Percentiles rank a stretch among this genome's conserved stretches.
Evolutionary conservation across 2,329 filamentous ascomycete species (phyloP).

Genomic region (Exophiala aquamarina): DNA sequence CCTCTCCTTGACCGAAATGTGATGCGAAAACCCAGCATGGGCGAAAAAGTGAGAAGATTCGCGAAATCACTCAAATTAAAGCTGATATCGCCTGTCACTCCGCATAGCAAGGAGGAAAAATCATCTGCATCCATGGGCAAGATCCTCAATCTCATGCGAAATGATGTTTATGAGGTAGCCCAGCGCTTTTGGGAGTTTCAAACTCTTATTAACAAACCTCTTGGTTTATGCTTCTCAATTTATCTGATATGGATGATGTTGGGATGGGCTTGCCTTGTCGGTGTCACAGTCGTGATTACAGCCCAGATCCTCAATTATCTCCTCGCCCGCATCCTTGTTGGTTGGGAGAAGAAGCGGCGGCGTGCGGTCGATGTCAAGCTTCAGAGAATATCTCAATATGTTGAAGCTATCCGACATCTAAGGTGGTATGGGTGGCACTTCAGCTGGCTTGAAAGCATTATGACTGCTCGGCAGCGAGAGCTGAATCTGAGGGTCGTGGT

Average conservation of each 20-base stretch:
- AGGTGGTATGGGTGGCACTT: slow-evolving; percentile 83
- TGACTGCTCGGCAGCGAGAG: slow-evolving; percentile 67
- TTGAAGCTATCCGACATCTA: slow-evolving; percentile 79
- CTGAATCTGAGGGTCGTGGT: slow-evolving; percentile 65
- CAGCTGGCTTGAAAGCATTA: slow-evolving; percentile 69
- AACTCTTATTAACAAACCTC: slow-evolving; percentile 70
- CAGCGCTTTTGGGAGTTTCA: slow-evolving; percentile 86
- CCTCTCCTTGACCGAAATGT: slow-evolving; percentile 4
- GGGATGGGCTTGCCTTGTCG: slow-evolving; percentile 75
- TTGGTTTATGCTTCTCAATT: slow-evolving; percentile 73
- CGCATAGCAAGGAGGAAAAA: slow-evolving; percentile 24
- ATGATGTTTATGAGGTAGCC: slow-evolving; percentile 77
- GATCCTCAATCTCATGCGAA: slow-evolving; percentile 81
- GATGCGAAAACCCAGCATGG: slow-evolving; percentile 11
- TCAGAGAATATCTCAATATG: slow-evolving; percentile 79
- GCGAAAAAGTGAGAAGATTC: slow-evolving; percentile 28
- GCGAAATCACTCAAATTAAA: too few relatives aligned
- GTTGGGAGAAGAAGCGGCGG: slow-evolving; percentile 70
- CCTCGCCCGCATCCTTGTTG: slow-evolving; percentile 65
- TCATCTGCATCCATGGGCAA: slow-evolving; percentile 81
- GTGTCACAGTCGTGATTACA: slow-evolving; percentile 66
- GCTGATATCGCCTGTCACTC: too few relatives aligned
- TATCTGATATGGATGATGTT: slow-evolving; percentile 75
- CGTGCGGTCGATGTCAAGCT: slow-evolving; percentile 73
- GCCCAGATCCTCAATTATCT: slow-evolving; percentile 70